phyloP scores from a whole-genome alignment of 192 early-diverging fungal species.

The Coemansia sp. region DNA sequence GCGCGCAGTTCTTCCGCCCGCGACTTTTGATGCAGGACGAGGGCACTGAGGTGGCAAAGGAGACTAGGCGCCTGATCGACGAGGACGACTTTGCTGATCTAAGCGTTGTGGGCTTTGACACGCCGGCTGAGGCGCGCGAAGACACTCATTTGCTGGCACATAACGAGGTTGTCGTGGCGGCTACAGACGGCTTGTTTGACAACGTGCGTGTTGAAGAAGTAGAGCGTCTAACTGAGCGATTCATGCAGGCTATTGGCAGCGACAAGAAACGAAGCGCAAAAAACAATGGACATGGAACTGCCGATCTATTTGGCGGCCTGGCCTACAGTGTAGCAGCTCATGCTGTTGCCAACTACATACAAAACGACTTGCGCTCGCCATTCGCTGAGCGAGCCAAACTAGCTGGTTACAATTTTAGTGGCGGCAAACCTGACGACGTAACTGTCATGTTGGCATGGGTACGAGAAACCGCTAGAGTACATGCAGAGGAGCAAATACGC shows the following conservation, averaged over 20 bases:
- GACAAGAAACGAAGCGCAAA: slow-evolving; percentile 11
- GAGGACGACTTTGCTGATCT: slow-evolving; percentile 46
- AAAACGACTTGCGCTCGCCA: slow-evolving; percentile 51
- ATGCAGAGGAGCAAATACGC: slow-evolving; percentile 21
- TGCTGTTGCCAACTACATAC: slow-evolving; percentile 55
- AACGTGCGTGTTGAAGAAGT: slow-evolving; percentile 54
- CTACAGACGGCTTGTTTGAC: slow-evolving; percentile 58
- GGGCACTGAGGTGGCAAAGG: slow-evolving; percentile 1
- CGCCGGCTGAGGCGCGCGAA: slow-evolving; percentile 39
- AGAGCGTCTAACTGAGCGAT: slow-evolving; percentile 47
- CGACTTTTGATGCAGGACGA: slow-evolving; percentile 1
- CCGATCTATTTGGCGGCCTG: slow-evolving; percentile 52
- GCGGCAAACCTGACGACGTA: slow-evolving; percentile 59
- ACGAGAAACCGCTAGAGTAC: slow-evolving; percentile 31
- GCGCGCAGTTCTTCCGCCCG: slow-evolving; percentile 51
- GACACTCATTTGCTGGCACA: slow-evolving; percentile 29
- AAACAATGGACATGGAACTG: background rate
- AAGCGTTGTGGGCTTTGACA: slow-evolving; percentile 36
- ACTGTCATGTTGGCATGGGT: slow-evolving; percentile 58
- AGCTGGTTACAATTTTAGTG: slow-evolving; percentile 43
- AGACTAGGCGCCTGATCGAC: slow-evolving; percentile 18
- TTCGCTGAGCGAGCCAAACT: slow-evolving; percentile 59
- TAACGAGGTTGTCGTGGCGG: slow-evolving; percentile 49
- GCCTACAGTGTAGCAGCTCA: slow-evolving; percentile 52
- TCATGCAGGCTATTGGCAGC: slow-evolving; percentile 42